phyloP scores from a whole-genome alignment of 306 rosid species.

The Acacia crassicarpa region DNA sequence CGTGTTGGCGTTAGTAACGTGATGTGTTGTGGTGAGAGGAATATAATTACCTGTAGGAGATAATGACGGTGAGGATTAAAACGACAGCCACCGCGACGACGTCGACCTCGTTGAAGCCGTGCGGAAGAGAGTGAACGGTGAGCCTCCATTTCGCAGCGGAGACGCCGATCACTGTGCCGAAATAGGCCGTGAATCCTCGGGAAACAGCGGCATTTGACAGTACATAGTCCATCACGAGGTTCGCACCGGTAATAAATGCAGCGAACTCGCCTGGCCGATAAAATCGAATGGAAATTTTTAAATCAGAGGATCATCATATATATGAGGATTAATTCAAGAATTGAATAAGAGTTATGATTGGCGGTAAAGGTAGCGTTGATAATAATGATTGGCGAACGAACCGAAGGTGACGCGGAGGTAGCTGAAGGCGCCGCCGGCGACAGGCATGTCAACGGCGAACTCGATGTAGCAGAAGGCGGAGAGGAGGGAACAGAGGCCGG shows the following conservation, averaged over 20 bases:
- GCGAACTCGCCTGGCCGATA: conserved; percentile 68
- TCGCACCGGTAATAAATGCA: conserved; percentile 83
- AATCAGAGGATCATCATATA: neutral
- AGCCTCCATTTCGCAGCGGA: conserved; percentile 73
- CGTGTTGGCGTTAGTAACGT: neutral
- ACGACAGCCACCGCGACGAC: conserved; percentile 74
- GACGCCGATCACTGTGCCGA: conserved; percentile 72
- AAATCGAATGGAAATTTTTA: neutral
- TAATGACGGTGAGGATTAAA: conserved; percentile 59
- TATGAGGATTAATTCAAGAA: neutral
- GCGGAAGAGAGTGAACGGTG: conserved; percentile 53
- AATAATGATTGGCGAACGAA: neutral
- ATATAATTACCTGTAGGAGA: conserved; percentile 70
- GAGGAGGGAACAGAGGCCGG: conserved; percentile 88
- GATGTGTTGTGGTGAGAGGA: neutral
- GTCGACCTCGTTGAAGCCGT: conserved; percentile 74
- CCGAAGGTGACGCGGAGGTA: conserved; percentile 94
- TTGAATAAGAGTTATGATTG: neutral
- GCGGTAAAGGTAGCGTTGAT: neutral
- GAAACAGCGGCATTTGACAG: conserved; percentile 96
- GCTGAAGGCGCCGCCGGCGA: conserved; percentile 98
- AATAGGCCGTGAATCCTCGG: conserved; percentile 63
- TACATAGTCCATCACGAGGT: conserved; percentile 89
- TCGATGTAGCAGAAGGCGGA: conserved; percentile 98
- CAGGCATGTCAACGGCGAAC: conserved; percentile 95